A percentile compares a stretch with the other conserved stretches of the same genome.
Conservation (phyloP, 2,329 filamentous ascomycete genomes). For the Fusarium oxysporum region DNA sequence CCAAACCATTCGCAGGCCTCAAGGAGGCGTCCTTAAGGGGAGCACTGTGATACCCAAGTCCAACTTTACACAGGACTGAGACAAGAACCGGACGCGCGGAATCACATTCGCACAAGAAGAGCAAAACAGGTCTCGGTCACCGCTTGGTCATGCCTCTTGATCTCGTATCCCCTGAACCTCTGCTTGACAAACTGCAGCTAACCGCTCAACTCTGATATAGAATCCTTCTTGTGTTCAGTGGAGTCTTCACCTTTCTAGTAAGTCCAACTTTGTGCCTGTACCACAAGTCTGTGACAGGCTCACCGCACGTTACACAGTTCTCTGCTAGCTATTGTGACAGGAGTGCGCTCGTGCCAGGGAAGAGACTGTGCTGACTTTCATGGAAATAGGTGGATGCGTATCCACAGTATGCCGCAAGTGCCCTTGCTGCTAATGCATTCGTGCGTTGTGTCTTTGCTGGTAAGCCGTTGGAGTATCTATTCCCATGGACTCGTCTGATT, state of each 20-base stretch:
- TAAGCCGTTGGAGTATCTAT: conserved; percentile 49
- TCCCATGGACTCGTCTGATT: neutral
- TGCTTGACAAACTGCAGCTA: conserved; percentile 41
- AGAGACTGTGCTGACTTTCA: conserved; percentile 34
- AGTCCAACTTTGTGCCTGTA: conserved; percentile 46
- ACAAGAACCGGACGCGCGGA: conserved; percentile 27
- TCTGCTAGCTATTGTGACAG: conserved; percentile 18
- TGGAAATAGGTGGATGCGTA: conserved; percentile 75
- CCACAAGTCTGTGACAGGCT: conserved; percentile 21
- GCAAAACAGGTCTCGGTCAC: conserved; percentile 43
- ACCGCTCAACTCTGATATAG: conserved; percentile 56
- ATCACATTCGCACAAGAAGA: conserved; percentile 7
- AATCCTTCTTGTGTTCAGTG: conserved; percentile 81
- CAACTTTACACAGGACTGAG: conserved; percentile 19
- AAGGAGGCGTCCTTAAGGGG: neutral
- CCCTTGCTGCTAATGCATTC: conserved; percentile 86
- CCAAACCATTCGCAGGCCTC: conserved; percentile 14
- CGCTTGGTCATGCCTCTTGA: conserved; percentile 48
- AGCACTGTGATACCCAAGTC: conserved; percentile 1
- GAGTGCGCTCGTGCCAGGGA: conserved; percentile 31
- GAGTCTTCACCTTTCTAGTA: conserved; percentile 90
- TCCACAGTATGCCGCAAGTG: conserved; percentile 78
- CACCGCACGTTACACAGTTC: conserved; percentile 24
- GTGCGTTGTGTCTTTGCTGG: conserved; percentile 80
- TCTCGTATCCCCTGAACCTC: conserved; percentile 41